These are phyloP conservation scores for Calonectria leucothoes DNA, from an alignment of 2,329 filamentous ascomycete genomes.

Conservation along the genomic window DNA sequence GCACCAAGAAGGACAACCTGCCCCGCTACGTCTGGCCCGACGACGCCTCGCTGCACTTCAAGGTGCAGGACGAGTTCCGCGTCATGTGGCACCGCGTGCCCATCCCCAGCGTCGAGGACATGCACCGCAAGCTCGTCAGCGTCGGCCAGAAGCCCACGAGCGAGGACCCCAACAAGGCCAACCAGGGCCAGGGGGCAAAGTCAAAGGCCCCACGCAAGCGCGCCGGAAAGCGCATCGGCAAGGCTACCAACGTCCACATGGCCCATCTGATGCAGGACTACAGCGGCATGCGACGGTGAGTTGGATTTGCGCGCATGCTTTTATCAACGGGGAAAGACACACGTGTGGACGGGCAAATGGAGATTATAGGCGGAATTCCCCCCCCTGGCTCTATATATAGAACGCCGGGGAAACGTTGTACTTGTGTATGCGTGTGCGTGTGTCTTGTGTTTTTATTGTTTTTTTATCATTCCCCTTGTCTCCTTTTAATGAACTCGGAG, in stretches of 20 bases:
- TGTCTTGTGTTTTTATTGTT: background rate
- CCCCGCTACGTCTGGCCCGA: slow-evolving; percentile 91
- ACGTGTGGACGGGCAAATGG: background rate
- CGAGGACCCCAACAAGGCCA: slow-evolving; percentile 73
- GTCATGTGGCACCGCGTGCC: slow-evolving; percentile 84
- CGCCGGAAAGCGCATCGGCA: slow-evolving; percentile 74
- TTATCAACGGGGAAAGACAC: background rate
- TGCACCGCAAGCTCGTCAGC: slow-evolving; percentile 80
- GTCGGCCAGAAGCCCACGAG: slow-evolving; percentile 88
- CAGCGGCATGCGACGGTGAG: slow-evolving; percentile 58
- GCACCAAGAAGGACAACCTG: slow-evolving; percentile 92
- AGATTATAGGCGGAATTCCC: background rate
- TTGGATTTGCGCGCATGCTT: background rate
- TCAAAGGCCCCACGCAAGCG: slow-evolving; percentile 81
- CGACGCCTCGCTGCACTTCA: slow-evolving; percentile 79
- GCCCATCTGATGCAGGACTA: slow-evolving; percentile 82
- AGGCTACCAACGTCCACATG: slow-evolving; percentile 92
- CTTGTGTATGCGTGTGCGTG: too few species aligned
- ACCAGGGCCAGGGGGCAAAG: slow-evolving; percentile 58
- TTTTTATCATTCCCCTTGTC: background rate
- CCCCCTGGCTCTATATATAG: background rate
- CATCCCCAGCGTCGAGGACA: slow-evolving; percentile 79
- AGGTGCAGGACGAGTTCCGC: slow-evolving; percentile 85
- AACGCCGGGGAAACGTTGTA: background rate
- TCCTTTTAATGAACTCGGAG: slow-evolving; percentile 1